phyloP scores from a whole-genome alignment of 768 basidiomycete genomes.

The Tricholoma flavovirens region DNA sequence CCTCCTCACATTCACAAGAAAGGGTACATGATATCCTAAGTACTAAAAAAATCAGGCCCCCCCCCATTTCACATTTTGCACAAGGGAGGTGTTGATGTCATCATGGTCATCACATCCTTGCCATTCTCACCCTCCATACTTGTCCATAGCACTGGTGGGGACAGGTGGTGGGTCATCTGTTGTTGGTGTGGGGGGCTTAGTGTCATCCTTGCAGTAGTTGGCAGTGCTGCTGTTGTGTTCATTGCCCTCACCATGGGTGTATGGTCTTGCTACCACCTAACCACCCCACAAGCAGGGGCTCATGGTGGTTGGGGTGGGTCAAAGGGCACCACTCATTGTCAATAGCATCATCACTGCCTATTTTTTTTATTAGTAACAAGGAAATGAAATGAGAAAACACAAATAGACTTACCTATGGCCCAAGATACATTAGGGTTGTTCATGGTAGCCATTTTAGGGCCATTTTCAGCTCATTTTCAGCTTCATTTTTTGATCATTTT shows the following conservation, averaged over 20 bases:
- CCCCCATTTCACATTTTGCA: background rate
- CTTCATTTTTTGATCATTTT: no score
- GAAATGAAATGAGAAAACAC: no score
- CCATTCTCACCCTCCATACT: background rate
- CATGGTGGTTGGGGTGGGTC: background rate
- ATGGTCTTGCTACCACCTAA: no score
- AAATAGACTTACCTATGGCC: no score
- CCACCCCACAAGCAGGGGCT: no score
- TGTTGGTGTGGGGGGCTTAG: no score
- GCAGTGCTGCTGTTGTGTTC: background rate
- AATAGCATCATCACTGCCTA: background rate
- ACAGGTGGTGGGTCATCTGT: background rate
- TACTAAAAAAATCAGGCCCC: background rate
- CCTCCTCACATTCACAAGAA: background rate
- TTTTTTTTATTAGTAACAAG: background rate
- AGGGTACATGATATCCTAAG: background rate
- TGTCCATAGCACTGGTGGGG: background rate
- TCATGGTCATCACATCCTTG: background rate
- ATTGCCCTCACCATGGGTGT: background rate
- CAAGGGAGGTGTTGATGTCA: background rate
- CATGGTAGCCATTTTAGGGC: no score
- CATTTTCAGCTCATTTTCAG: no score
- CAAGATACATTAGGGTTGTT: no score
- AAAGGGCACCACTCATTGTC: background rate
- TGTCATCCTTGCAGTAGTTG: background rate